Base-by-base conservation (phyloP, 2,329 filamentous ascomycete genomes). In the Zymoseptoria tritici region DNA sequence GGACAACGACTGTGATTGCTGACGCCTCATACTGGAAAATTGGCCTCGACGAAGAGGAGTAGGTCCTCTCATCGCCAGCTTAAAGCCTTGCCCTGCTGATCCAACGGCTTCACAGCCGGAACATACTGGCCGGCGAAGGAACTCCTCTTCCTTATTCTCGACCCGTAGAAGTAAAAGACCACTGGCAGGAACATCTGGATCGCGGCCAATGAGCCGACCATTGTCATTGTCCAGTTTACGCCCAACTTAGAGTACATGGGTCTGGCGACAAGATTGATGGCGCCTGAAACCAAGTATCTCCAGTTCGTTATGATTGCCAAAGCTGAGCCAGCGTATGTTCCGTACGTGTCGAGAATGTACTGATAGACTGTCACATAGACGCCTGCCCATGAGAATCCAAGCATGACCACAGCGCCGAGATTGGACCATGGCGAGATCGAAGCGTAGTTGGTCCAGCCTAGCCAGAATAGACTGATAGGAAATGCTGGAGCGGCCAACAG, bases 391-490 rank as follows among this genome's bases (percentile, higher is more conserved):
- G 76, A 76, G 51, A 77, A 79, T 1, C 79, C 79, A 24, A 81
- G 79, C 0, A 79, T 59, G 0, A 70, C 68, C 0, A 74, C 71
- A 0, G 77, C 79, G 0, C 79, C 68, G 2, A 81, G 75, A 4
- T 74, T 73, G 0, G 76, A 78, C 73, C 79, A 80, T 62, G 77
- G 76, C 21, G 76, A 77, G 24, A 80, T 74, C 19, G 57, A 64
- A 0, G 26, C 46, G 31, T 76, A 74, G 2, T 75, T 74, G 1
- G 77, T 77, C 80, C 80, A 82, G 4, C 77, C 80, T 20, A 82
- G 73, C 79, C 79, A 81, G 64, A 81, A 81, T 1, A 82, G 73
- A 0, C 74, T 75, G 9, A 81, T 68, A 0, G 80, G 78, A 3
- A 81, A 72, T 2, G 75, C 65, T 0, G 71, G 67, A 4, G 76